These are phyloP conservation scores for Teratosphaeria zuluensis DNA, from an alignment of 2,329 filamentous ascomycete genomes.

Conservation along the genomic window DNA sequence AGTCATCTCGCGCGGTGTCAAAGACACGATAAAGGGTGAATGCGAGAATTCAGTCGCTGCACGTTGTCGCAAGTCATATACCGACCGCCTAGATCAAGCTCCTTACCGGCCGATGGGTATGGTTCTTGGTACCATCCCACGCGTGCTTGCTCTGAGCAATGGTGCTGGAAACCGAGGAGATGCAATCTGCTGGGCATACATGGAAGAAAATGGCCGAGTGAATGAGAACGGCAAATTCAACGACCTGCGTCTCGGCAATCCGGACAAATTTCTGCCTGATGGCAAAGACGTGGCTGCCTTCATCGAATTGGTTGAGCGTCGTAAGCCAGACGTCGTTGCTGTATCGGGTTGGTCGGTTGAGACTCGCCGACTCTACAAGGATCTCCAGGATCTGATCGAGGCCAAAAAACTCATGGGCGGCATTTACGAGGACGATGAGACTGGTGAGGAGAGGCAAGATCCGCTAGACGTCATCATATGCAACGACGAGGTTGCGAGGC, in stretches of 20 bases:
- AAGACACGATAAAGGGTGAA: slow-evolving; percentile 85
- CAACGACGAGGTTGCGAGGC: slow-evolving; percentile 92
- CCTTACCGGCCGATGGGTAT: slow-evolving; percentile 93
- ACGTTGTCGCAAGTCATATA: slow-evolving; percentile 79
- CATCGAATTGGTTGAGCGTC: slow-evolving; percentile 66
- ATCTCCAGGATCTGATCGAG: slow-evolving; percentile 68
- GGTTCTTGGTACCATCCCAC: slow-evolving; percentile 75
- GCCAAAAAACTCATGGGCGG: slow-evolving; percentile 68
- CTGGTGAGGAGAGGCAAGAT: slow-evolving; percentile 68
- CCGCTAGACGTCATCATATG: slow-evolving; percentile 80
- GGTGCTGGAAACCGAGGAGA: slow-evolving; percentile 73
- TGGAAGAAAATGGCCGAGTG: slow-evolving; percentile 85
- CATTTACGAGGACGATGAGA: slow-evolving; percentile 82
- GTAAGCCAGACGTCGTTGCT: slow-evolving; percentile 81
- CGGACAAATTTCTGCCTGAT: slow-evolving; percentile 58
- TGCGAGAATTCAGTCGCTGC: slow-evolving; percentile 91
- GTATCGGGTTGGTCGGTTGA: slow-evolving; percentile 84
- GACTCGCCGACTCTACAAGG: slow-evolving; percentile 71
- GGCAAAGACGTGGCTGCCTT: slow-evolving; percentile 59
- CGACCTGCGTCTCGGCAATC: slow-evolving; percentile 59
- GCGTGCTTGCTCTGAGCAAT: slow-evolving; percentile 78
- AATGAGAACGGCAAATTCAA: slow-evolving; percentile 80
- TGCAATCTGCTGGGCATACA: slow-evolving; percentile 80
- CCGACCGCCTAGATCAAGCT: slow-evolving; percentile 83
- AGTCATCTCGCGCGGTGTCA: slow-evolving; percentile 81